phyloP scores from a whole-genome alignment of 768 basidiomycete species.

The Pleurotus pulmonarius region DNA sequence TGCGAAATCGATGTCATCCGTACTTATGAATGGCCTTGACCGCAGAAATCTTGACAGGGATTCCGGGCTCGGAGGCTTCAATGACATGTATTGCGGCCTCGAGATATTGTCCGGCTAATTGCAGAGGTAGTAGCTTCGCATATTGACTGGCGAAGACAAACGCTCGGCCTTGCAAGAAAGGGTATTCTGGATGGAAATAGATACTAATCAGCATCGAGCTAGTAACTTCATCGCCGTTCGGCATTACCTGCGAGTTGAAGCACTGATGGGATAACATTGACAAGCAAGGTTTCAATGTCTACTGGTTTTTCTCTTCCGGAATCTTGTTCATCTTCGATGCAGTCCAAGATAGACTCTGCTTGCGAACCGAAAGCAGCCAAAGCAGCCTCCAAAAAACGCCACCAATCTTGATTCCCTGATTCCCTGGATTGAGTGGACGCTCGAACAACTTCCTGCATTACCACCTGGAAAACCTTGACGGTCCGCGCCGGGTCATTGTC shows the following conservation, averaged over 20 bases:
- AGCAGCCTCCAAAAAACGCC: conserved; percentile 86
- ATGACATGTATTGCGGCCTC: conserved; percentile 85
- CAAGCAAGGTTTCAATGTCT: conserved; percentile 73
- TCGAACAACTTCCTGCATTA: conserved; percentile 50
- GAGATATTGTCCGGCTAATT: conserved; percentile 81
- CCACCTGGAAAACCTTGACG: conserved; percentile 47
- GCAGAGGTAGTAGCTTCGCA: conserved; percentile 64
- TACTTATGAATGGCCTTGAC: conserved; percentile 94
- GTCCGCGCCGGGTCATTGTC: conserved; percentile 51
- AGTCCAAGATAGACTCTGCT: conserved; percentile 70
- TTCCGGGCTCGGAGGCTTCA: conserved; percentile 62
- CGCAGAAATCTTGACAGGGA: conserved; percentile 93
- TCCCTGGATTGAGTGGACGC: conserved; percentile 55
- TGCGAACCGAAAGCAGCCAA: conserved; percentile 82
- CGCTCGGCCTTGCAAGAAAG: conserved; percentile 92
- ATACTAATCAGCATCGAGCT: too few relatives aligned
- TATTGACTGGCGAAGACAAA: conserved; percentile 95
- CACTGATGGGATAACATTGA: conserved; percentile 75
- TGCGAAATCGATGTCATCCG: conserved; percentile 17
- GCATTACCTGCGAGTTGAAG: conserved; percentile 65
- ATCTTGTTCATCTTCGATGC: conserved; percentile 71
- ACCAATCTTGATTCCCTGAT: conserved; percentile 67
- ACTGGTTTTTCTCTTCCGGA: conserved; percentile 62
- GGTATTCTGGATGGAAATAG: conserved; percentile 50
- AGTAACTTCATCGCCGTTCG: neutral